Evolutionary conservation across 148 eudicot species (phyloP).

Genomic region (Nepenthes gracilis): DNA sequence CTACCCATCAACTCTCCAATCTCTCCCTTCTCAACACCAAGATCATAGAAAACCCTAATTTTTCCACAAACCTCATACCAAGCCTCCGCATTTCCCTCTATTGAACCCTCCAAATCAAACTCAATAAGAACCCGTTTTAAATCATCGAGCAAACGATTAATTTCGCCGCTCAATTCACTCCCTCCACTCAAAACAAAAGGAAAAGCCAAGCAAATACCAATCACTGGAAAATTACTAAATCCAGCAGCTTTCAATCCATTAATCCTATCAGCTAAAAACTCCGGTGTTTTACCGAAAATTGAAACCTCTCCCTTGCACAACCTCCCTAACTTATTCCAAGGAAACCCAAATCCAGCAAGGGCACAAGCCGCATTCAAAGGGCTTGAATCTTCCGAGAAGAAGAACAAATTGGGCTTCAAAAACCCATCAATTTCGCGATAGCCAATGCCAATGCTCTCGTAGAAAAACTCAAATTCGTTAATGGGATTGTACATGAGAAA

Average conservation of each 20-base stretch:
- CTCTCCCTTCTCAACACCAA: conserved; percentile 46
- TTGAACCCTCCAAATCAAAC: conserved; percentile 21
- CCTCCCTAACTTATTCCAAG: conserved; percentile 60
- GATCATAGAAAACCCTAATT: conserved; percentile 41
- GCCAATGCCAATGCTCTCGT: conserved; percentile 67
- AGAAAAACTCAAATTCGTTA: conserved; percentile 65
- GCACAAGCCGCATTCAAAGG: conserved; percentile 44
- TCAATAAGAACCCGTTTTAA: conserved; percentile 49
- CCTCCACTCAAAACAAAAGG: conserved; percentile 36
- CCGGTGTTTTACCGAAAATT: conserved; percentile 27
- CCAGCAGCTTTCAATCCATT: conserved; percentile 30
- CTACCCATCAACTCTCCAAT: conserved; percentile 38
- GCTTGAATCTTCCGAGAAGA: conserved; percentile 34
- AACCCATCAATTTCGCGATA: conserved; percentile 20
- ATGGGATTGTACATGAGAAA: conserved; percentile 69
- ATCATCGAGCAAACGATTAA: conserved; percentile 22
- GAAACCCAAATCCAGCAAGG: conserved; percentile 56
- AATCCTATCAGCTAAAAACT: conserved; percentile 25
- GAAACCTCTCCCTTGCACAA: conserved; percentile 39
- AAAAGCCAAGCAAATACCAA: conserved; percentile 59
- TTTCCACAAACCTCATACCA: conserved; percentile 46
- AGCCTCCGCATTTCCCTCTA: conserved; percentile 34
- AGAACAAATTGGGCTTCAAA: conserved; percentile 31
- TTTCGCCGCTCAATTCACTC: conserved; percentile 13
- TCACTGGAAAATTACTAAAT: conserved; percentile 24